Percentiles rank a stretch among this genome's conserved stretches.
These are phyloP conservation scores for Fusarium goolgardi DNA, from an alignment of 2,329 filamentous ascomycete species.

Conservation along the genomic window DNA sequence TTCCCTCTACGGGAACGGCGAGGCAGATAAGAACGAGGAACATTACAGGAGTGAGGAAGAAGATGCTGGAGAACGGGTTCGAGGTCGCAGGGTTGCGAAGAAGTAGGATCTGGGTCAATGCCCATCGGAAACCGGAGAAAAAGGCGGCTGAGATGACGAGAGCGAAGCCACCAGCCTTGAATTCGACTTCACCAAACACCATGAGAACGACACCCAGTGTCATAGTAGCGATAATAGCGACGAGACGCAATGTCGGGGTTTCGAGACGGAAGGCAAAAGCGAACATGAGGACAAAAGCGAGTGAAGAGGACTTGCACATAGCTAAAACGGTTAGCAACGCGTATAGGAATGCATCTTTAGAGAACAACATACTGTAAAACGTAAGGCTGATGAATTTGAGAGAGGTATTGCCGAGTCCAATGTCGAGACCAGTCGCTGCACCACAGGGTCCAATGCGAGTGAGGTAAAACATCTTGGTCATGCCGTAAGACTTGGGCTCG, in stretches of 20 bases:
- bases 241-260: slow-evolving; percentile 84
- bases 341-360: not conserved
- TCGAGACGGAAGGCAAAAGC: slow-evolving; percentile 95
- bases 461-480: slow-evolving; percentile 92
- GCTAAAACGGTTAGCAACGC: slow-evolving; percentile 58
- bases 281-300: slow-evolving; percentile 95
- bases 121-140: slow-evolving; percentile 97
- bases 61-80: slow-evolving; percentile 96
- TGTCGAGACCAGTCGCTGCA: slow-evolving; percentile 91
- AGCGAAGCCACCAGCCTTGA: slow-evolving; percentile 85
- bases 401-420: slow-evolving; percentile 94
- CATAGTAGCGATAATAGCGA: slow-evolving; percentile 91
- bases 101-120: slow-evolving; percentile 95
- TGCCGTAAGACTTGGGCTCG: slow-evolving; percentile 69
- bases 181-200: slow-evolving; percentile 94
- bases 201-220: slow-evolving; percentile 95
- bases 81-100: slow-evolving; percentile 93
- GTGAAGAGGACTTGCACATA: slow-evolving; percentile 98
- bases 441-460: slow-evolving; percentile 93
- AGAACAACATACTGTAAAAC: slow-evolving; percentile 79
- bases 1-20: slow-evolving; percentile 87
- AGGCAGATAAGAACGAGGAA: slow-evolving; percentile 84
- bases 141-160: slow-evolving; percentile 94
- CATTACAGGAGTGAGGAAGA: slow-evolving; percentile 98
- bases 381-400: slow-evolving; percentile 96